Base-by-base conservation (phyloP, 306 rosid genomes). In the Prunus armeniaca region DNA sequence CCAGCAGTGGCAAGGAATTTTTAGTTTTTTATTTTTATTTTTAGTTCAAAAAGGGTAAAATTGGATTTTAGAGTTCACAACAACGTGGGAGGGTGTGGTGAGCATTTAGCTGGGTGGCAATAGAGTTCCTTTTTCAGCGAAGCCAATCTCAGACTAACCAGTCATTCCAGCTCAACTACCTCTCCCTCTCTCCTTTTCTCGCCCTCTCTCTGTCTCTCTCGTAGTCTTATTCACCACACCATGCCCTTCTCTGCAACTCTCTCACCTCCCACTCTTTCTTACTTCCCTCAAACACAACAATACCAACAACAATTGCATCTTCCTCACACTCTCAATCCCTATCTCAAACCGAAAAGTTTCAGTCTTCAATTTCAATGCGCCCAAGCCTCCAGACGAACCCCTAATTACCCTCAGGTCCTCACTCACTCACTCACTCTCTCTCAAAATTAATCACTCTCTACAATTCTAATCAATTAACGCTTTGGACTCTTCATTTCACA, bases 371-470 rank as follows among this genome's bases (percentile, higher is more conserved):
- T 82, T 73, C 78, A 70, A 20, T 79, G 84, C 76, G 82, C 68
- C 25, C 86, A 51, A 13, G 89, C 88, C 68, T 82, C 87, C 10
- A 68, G 87, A 74, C 81, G 91, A 65, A 12, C 50, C 80, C 74
- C 89, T 75, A 86, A 82, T 71, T 86, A 75, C 57, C 74, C 88
- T 51, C 85, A 80, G 91, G 93, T 84, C 61, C 14, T 22, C 17
- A 19, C 11, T 65, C 43, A 28, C 51, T 69, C 32, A 3, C 15
- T 22, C 61, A 7, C 60, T 50, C 24, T 27, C 45, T 50, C n/a
- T 15, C n/a, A 4, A 34, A 54, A 0, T 73, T 17, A 45, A 12
- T 57, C 67, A 2, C 5, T 22, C 20, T 38, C 52, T 38, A 3
- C 38, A 18, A 56, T 38, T 72, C 17, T 9, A 22, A 56, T n/a